phyloP scores from a whole-genome alignment of 352 stramenopile species.

The Aphanomyces euteiches region DNA sequence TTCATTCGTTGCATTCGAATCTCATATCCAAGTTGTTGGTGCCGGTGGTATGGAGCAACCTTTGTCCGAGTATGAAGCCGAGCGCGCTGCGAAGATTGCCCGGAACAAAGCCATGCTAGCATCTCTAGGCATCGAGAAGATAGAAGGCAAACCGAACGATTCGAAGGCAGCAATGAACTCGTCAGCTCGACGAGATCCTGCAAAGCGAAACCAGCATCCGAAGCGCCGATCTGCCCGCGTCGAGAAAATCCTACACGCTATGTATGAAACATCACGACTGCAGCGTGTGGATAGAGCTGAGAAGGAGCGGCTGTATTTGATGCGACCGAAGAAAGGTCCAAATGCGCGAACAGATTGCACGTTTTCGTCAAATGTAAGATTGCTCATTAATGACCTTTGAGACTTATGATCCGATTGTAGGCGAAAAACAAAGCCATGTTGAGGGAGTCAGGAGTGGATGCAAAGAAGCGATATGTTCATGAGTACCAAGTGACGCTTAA shows the following conservation, averaged over 20 bases:
- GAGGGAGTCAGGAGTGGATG: slow-evolving; percentile 2
- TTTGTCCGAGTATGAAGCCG: slow-evolving; percentile 15
- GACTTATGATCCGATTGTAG: neutral
- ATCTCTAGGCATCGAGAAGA: slow-evolving; percentile 26
- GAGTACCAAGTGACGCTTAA: slow-evolving; percentile 1
- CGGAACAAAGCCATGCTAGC: slow-evolving; percentile 26
- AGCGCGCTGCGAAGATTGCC: slow-evolving; percentile 23
- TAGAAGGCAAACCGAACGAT: neutral
- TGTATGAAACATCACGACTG: no score
- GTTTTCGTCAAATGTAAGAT: neutral
- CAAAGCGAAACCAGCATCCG: no score
- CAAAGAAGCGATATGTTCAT: neutral
- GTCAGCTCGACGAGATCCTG: no score
- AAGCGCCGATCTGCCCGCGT: no score
- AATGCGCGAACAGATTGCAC: slow-evolving; percentile 14
- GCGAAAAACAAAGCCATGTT: neutral
- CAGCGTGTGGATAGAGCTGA: no score
- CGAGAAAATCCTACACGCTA: no score
- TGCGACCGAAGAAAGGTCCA: no score
- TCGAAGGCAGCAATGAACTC: neutral
- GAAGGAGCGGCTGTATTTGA: no score
- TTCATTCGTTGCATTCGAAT: slow-evolving; percentile 7
- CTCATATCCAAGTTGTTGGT: neutral
- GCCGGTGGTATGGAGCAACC: neutral
- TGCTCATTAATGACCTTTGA: no score